phyloP scores from a whole-genome alignment of 192 early-diverging fungal genomes.

The Kappamyces sp. region DNA sequence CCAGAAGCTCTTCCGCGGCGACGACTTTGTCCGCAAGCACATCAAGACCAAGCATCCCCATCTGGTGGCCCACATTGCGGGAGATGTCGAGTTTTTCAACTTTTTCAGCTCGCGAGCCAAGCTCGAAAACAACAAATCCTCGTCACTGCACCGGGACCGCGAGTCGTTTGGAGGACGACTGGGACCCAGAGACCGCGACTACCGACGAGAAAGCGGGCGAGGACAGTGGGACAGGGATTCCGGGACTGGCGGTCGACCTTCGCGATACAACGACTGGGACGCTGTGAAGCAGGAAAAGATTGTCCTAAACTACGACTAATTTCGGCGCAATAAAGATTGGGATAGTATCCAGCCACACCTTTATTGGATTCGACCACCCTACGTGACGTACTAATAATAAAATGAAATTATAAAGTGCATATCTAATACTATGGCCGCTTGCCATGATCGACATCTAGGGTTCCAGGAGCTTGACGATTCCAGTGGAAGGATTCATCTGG shows the following conservation, averaged over 20 bases:
- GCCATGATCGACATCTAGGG: not conserved
- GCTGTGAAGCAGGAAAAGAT: constrained; percentile 18
- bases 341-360: not conserved
- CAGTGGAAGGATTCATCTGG: no score
- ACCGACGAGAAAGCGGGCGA: constrained; percentile 8
- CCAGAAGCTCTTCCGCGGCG: constrained; percentile 89
- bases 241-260: constrained; percentile 15
- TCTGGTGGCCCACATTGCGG: constrained; percentile 52
- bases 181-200: constrained; percentile 16
- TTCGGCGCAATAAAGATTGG: constrained; percentile 10
- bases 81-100: constrained; percentile 77
- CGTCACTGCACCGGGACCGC: constrained; percentile 16
- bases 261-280: constrained; percentile 25
- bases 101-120: constrained; percentile 49
- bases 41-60: constrained; percentile 84
- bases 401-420: not conserved
- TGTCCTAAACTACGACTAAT: constrained; percentile 21
- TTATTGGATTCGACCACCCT: not conserved
- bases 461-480: not conserved
- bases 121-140: constrained; percentile 68
- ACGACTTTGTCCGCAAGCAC: constrained; percentile 92
- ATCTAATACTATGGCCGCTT: not conserved
- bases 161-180: constrained; percentile 37
- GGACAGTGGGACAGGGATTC: constrained; percentile 6
- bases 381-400: not conserved